Percentiles rank a stretch among this genome's conserved stretches.
Evolutionary conservation across 352 stramenopile species (phyloP).

Genomic region (Phytopythium montanum): DNA sequence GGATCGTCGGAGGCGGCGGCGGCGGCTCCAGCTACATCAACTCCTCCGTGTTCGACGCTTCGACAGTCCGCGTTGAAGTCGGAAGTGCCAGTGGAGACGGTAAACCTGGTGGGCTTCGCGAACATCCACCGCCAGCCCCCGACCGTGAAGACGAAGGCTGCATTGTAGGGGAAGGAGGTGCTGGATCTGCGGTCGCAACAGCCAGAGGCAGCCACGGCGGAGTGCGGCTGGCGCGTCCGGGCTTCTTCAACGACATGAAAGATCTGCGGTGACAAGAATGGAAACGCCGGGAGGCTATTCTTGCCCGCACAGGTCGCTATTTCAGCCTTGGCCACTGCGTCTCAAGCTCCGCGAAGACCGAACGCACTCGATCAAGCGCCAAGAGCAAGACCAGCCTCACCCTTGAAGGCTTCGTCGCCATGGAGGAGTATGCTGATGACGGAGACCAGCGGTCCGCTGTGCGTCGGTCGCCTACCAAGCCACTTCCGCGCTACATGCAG

Average conservation of each 20-base stretch:
- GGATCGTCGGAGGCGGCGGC: constrained; percentile 62
- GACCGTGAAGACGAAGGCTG: constrained; percentile 39
- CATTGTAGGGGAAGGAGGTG: constrained; percentile 53
- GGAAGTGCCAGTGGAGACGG: constrained; percentile 16
- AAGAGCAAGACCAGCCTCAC: not conserved
- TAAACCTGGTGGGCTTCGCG: constrained; percentile 43
- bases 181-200: constrained; percentile 17
- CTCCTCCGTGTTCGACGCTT: constrained; percentile 26
- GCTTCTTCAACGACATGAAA: constrained; percentile 81
- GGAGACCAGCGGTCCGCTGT: not conserved
- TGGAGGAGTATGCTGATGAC: not conserved
- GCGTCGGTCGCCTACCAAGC: constrained; percentile 7
- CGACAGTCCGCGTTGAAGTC: constrained; percentile 39
- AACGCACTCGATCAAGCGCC: not conserved
- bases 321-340: not conserved
- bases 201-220: constrained; percentile 58
- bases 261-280: constrained; percentile 30
- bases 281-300: not conserved
- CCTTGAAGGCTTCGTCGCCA: not conserved
- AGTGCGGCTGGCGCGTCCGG: constrained; percentile 49
- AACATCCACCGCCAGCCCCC: constrained; percentile 37
- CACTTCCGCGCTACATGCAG: constrained; percentile 73
- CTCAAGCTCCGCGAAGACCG: not conserved
- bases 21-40: constrained; percentile 70
- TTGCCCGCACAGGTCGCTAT: not conserved